A percentile compares a stretch with the other conserved stretches of the same genome.
Evolutionary conservation across 2,329 filamentous ascomycete genomes (phyloP).

Genomic region (Pestalotiopsis sp.): DNA sequence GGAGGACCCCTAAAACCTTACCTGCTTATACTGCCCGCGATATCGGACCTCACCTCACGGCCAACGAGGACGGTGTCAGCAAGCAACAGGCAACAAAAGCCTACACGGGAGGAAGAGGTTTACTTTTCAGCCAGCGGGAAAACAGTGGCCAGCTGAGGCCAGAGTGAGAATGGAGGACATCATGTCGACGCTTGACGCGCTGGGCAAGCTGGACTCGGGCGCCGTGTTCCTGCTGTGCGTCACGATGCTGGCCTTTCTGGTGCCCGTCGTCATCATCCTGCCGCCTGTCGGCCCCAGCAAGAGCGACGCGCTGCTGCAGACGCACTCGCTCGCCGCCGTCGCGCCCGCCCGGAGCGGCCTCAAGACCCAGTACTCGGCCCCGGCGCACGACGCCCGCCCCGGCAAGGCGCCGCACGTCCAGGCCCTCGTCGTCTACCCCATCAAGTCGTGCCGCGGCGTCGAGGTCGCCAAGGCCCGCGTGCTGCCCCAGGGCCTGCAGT

Average conservation of each 20-base stretch:
- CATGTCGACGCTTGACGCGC: neutral
- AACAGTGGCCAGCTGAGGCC: neutral
- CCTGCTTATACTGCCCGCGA: neutral
- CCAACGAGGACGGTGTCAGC: neutral
- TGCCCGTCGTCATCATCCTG: conserved; percentile 58
- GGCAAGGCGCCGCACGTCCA: conserved; percentile 41
- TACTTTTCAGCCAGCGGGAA: neutral
- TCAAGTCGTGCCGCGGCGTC: conserved; percentile 81
- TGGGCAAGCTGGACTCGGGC: conserved; percentile 27
- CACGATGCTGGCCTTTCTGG: conserved; percentile 46
- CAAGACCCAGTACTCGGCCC: conserved; percentile 23
- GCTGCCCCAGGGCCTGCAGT: conserved; percentile 70
- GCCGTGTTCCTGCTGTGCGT: conserved; percentile 27
- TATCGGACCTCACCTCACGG: neutral
- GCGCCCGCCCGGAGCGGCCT: conserved; percentile 41
- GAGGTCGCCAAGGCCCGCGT: conserved; percentile 70
- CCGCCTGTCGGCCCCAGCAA: conserved; percentile 56
- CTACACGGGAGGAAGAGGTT: neutral
- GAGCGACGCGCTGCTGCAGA: conserved; percentile 58
- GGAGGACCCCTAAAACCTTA: neutral
- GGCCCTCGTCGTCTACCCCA: conserved; percentile 78
- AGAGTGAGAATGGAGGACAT: neutral
- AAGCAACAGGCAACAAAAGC: neutral
- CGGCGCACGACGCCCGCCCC: conserved; percentile 21
- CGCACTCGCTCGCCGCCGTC: conserved; percentile 53